Evolutionary conservation across 2,329 filamentous ascomycete genomes (phyloP).

Genomic region (Colletotrichum orbiculare): DNA sequence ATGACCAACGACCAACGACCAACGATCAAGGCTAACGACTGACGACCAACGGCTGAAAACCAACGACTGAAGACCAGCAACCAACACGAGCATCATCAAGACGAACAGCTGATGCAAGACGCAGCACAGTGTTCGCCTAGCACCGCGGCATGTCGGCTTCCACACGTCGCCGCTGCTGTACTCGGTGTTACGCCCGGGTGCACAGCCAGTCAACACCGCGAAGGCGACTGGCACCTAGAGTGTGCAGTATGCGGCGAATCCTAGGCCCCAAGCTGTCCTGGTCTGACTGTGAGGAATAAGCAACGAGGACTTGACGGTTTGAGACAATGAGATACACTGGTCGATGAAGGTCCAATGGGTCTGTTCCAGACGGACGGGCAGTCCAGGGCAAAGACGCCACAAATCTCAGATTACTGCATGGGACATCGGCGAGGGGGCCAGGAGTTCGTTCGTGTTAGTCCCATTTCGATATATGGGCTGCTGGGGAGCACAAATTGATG

Average conservation of each 20-base stretch:
- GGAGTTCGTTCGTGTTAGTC: conserved; percentile 6
- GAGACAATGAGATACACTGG: conserved; percentile 26
- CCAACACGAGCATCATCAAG: no score
- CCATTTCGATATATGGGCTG: conserved; percentile 25
- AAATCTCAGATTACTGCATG: conserved; percentile 32
- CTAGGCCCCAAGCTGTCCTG: conserved; percentile 8
- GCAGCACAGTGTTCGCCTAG: not conserved
- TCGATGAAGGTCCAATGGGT: conserved; percentile 21
- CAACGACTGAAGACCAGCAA: no score
- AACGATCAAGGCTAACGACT: no score
- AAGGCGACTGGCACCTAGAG: no score
- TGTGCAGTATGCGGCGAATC: not conserved
- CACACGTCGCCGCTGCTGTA: conserved; percentile 29
- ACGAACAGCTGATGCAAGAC: no score
- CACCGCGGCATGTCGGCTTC: conserved; percentile 20
- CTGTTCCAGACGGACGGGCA: conserved; percentile 21
- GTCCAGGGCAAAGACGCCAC: conserved; percentile 27
- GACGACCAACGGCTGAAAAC: no score
- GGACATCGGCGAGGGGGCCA: conserved; percentile 4
- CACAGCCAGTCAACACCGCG: conserved; percentile 1
- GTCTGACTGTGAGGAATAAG: conserved; percentile 26
- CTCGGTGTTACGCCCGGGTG: conserved; percentile 18
- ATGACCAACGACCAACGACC: no score
- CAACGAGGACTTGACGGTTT: conserved; percentile 20
- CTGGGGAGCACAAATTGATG: conserved; percentile 28